Conservation (phyloP, 805 yeast genomes). For the Metschnikowia cerradonensis region DNA sequence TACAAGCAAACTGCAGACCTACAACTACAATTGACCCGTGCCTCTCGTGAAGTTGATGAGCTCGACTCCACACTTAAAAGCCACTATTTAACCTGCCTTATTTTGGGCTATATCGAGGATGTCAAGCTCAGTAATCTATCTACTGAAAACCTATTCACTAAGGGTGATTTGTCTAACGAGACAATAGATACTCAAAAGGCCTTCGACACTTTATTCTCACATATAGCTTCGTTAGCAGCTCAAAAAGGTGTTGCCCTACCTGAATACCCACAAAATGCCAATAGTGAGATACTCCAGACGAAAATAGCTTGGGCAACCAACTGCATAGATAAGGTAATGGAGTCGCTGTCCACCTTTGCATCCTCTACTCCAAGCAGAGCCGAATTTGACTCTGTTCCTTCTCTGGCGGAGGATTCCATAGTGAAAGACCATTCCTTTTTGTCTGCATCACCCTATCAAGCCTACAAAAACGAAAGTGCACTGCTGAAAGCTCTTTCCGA, state of each 20-base stretch:
- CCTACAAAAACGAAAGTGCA: slow-evolving; percentile 8
- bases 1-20: slow-evolving; percentile 30
- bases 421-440: slow-evolving; percentile 27
- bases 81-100: slow-evolving; percentile 44
- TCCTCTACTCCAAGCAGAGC: slow-evolving; percentile 6
- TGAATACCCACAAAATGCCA: slow-evolving; percentile 9
- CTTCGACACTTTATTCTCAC: slow-evolving; percentile 44
- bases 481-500: slow-evolving; percentile 24
- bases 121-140: slow-evolving; percentile 21
- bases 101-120: slow-evolving; percentile 47
- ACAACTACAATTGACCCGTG: slow-evolving; percentile 26
- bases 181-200: slow-evolving; percentile 13
- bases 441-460: slow-evolving; percentile 23
- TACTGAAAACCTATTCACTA: slow-evolving; percentile 6
- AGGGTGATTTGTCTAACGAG: background rate
- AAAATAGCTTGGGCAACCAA: slow-evolving; percentile 34
- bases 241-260: slow-evolving; percentile 42
- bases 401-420: slow-evolving; percentile 19
- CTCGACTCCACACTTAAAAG: slow-evolving; percentile 28
- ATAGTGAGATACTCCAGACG: slow-evolving; percentile 20
- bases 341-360: background rate
- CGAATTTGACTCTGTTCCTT: slow-evolving; percentile 1
- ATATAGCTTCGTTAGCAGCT: slow-evolving; percentile 45
- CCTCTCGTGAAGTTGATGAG: slow-evolving; percentile 26
- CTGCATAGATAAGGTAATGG: slow-evolving; percentile 36